phyloP scores from a whole-genome alignment of 768 basidiomycete genomes.

The Leccinum arenicola region DNA sequence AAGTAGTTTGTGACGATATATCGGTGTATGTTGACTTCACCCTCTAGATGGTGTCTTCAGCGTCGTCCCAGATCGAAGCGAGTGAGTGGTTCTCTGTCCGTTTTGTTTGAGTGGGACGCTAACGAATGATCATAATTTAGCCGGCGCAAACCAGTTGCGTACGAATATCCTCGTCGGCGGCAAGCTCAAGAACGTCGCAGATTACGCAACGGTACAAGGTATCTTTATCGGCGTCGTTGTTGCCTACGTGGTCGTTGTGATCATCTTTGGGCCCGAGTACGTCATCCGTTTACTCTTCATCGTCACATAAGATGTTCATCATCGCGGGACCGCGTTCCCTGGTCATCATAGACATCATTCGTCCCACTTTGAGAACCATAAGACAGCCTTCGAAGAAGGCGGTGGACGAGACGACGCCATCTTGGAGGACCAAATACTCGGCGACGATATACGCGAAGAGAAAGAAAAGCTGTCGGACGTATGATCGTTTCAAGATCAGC shows the following conservation, averaged over 20 bases:
- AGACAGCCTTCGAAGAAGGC: conserved; percentile 76
- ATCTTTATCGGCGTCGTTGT: conserved; percentile 84
- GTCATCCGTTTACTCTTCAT: conserved; percentile 25
- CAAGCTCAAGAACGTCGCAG: conserved; percentile 40
- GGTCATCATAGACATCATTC: conserved; percentile 54
- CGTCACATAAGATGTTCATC: not conserved
- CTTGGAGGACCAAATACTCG: conserved; percentile 20
- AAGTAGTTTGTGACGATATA: not conserved
- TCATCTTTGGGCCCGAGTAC: conserved; percentile 75
- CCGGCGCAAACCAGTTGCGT: conserved; percentile 54
- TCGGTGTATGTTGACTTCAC: not conserved
- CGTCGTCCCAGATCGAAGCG: conserved; percentile 55
- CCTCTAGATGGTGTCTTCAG: conserved; percentile 59
- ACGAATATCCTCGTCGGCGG: conserved; percentile 48
- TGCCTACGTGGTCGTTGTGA: conserved; percentile 72
- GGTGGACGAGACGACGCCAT: conserved; percentile 52
- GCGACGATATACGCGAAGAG: conserved; percentile 12
- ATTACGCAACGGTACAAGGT: conserved; percentile 82
- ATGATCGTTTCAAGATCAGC: not conserved
- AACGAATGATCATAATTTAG: conserved; percentile 27
- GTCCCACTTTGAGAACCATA: conserved; percentile 81
- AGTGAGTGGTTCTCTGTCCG: conserved; percentile 14
- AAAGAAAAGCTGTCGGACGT: conserved; percentile 20
- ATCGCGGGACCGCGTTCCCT: not conserved
- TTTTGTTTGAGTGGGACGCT: not conserved